Evolutionary conservation across 2,329 filamentous ascomycete species (phyloP).

Genomic region (Hypoxylon sp.): DNA sequence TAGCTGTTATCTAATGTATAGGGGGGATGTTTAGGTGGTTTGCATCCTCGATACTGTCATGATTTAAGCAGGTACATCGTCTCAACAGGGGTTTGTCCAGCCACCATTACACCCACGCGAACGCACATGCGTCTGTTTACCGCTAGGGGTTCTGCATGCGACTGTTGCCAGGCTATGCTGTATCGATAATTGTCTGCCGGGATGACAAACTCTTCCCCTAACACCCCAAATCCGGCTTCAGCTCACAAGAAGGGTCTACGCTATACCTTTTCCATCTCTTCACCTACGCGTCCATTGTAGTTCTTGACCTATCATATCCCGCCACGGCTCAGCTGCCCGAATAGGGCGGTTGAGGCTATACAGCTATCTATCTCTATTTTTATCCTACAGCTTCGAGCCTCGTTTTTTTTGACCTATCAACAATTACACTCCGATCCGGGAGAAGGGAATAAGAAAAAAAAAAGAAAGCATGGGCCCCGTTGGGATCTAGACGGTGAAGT

Average conservation of each 20-base stretch:
- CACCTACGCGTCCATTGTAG: constrained; percentile 19
- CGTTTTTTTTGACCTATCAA: constrained; percentile 10
- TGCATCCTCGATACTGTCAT: constrained; percentile 28
- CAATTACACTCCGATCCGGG: not conserved
- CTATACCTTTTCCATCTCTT: constrained; percentile 38
- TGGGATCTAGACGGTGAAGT: not conserved
- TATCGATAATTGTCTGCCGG: constrained; percentile 31
- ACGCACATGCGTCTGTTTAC: constrained; percentile 25
- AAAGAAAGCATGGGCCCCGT: not conserved
- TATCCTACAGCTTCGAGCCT: constrained; percentile 35
- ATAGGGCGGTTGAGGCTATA: constrained; percentile 43
- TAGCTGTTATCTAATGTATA: no score
- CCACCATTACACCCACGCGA: constrained; percentile 17
- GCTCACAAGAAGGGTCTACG: constrained; percentile 26
- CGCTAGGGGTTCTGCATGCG: constrained; percentile 34
- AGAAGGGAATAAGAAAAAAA: no score
- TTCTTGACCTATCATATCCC: constrained; percentile 32
- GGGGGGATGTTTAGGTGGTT: no score
- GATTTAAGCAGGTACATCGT: constrained; percentile 26
- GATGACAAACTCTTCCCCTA: constrained; percentile 20
- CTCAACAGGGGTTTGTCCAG: constrained; percentile 24
- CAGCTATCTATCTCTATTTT: constrained; percentile 32
- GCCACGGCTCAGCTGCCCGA: constrained; percentile 43
- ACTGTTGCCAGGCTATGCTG: constrained; percentile 37
- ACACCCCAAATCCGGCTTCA: constrained; percentile 19